Evolutionary conservation across 805 yeast genomes (phyloP), one percentile per base, ranked within the genome.

Genomic region (Metschnikowia chrysomelidarum): DNA sequence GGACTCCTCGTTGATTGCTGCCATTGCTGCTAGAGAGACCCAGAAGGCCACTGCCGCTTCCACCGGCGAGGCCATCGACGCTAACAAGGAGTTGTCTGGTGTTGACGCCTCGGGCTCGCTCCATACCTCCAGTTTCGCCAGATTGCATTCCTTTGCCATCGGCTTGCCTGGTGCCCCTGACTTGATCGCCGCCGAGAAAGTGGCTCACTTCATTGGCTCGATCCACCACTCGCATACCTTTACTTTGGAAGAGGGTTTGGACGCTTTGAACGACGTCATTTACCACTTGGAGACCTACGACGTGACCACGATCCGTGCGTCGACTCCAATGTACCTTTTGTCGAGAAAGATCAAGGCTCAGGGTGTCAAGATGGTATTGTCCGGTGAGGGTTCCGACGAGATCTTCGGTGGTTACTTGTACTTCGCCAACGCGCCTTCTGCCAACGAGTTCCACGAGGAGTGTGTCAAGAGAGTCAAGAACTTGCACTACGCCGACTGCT

Each of bases 331-430:
- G 99, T 93, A 89, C 73, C 71, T 93, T 54, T 72, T 93, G 50
- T 83, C 95, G 11, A 78, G 99, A 66, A 93, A 93, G 72, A 93
- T 93, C 73, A 93, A 93, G 74, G 98, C 98, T 34, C 97, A 91
- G 68, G 99, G 98, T 64, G 96, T 93, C 54, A 93, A 93, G 80
- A 93, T 93, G 99, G 99, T 93, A 25, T 71, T 93, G 40, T 86
- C 96, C 24, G 99, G 99, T 60, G 99, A 93, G 69, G 99, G 99
- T 46, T 87, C 97, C 19, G 99, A 93, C 66, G 99, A 93, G 74
- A 83, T 93, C 62, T 93, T 93, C 60, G 99, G 99, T 53, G 99
- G 99, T 37, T 93, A 93, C 76, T 71, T 93, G 53, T 93, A 93
- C 74, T 93, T 93, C 58, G 98, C 96, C 34, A 80, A 85, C 59